A percentile compares a stretch with the other conserved stretches of the same genome.
Conservation (phyloP, 2,329 filamentous ascomycete genomes). For the Apiospora malaysiana region DNA sequence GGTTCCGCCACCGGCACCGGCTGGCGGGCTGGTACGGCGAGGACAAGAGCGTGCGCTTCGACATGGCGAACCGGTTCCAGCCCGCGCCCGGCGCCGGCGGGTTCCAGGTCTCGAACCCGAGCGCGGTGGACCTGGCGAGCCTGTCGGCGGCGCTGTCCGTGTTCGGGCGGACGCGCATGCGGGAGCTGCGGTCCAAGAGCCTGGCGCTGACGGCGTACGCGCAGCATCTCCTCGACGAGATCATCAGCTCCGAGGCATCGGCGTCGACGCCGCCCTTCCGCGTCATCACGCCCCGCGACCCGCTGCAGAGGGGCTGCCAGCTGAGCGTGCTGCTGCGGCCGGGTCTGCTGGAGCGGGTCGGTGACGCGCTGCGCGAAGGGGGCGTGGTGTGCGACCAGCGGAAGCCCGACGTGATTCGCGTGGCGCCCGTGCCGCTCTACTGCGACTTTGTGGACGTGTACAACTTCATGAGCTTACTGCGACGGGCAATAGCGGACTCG, state of each 20-base stretch:
- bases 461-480: conserved; percentile 53
- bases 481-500: not conserved
- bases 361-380: conserved; percentile 65
- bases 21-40: conserved; percentile 88
- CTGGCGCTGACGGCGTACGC: conserved; percentile 78
- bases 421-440: conserved; percentile 85
- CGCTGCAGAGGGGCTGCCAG: conserved; percentile 75
- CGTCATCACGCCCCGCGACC: conserved; percentile 74
- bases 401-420: conserved; percentile 82
- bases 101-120: conserved; percentile 86
- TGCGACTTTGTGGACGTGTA: conserved; percentile 78
- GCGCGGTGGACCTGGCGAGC: conserved; percentile 77
- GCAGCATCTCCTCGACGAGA: conserved; percentile 65
- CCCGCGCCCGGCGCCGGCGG: conserved; percentile 80
- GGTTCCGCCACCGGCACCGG: conserved; percentile 64
- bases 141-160: conserved; percentile 75
- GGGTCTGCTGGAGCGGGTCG: conserved; percentile 73
- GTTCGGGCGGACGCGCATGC: conserved; percentile 75
- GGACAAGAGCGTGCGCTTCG: conserved; percentile 77
- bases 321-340: conserved; percentile 73
- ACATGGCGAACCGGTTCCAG: conserved; percentile 81
- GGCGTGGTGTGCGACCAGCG: conserved; percentile 83
- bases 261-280: conserved; percentile 51
- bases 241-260: conserved; percentile 35
- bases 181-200: conserved; percentile 71